Evolutionary conservation across 257 asterid species (phyloP).

Genomic region (Solanum etuberosum): DNA sequence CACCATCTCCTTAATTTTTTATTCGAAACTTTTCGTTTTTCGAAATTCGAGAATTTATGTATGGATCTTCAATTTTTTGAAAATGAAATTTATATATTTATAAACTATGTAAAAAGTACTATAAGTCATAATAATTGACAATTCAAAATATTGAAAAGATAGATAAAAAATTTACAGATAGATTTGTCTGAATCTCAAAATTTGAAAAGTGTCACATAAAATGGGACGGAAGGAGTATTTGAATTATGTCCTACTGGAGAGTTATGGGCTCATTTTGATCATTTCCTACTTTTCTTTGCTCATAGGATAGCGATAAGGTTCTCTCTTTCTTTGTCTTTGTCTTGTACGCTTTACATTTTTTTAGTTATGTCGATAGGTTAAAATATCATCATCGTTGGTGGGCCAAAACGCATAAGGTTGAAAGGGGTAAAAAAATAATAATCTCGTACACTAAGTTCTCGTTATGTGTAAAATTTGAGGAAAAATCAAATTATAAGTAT

Average conservation of each 20-base stretch:
- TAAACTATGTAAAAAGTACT: too few species aligned
- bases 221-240: neutral
- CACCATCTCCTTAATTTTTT: neutral
- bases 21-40: too few species aligned
- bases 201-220: too few species aligned
- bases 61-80: too few species aligned
- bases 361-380: neutral
- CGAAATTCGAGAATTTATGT: rapidly evolving
- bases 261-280: neutral
- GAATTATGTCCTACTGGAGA: neutral
- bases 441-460: rapidly evolving
- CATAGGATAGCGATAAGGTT: neutral
- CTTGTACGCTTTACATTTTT: neutral
- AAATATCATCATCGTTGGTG: neutral
- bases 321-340: neutral
- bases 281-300: neutral
- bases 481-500: too few species aligned
- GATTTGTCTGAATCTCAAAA: too few species aligned
- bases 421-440: neutral
- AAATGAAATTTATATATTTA: too few species aligned
- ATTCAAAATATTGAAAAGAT: too few species aligned
- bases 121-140: too few species aligned
- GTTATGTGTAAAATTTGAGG: too few species aligned
- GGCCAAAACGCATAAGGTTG: neutral
- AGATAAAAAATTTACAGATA: too few species aligned